These are phyloP conservation scores for Acer saccharum DNA, from an alignment of 345 rosid species.

Conservation along the genomic window DNA sequence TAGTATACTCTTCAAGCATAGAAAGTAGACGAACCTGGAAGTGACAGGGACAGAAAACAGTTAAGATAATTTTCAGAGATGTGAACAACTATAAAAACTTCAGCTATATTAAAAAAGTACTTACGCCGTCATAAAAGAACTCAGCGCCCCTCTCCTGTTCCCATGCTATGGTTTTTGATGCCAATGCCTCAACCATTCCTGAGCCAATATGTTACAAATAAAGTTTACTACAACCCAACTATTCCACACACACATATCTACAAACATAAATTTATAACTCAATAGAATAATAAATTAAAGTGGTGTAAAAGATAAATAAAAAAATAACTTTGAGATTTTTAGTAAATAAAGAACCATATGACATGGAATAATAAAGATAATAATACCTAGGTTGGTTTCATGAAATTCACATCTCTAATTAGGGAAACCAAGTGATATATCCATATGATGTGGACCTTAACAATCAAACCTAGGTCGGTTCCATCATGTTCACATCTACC, in stretches of 20 bases:
- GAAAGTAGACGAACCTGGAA: constrained; percentile 79
- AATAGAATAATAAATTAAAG: neutral
- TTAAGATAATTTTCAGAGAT: constrained; percentile 10
- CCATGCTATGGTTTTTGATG: constrained; percentile 85
- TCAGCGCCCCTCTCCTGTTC: constrained; percentile 79
- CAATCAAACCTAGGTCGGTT: neutral
- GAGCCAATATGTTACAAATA: constrained; percentile 15
- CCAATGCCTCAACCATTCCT: constrained; percentile 90
- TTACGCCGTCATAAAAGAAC: constrained; percentile 92
- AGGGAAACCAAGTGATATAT: neutral
- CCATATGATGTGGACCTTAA: neutral
- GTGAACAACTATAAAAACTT: neutral
- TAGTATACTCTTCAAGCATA: constrained; percentile 85
- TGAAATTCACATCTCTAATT: neutral
- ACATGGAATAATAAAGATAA: neutral
- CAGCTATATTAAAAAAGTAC: constrained; percentile 24
- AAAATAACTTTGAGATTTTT: neutral
- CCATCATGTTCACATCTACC: neutral
- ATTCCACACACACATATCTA: neutral
- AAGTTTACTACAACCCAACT: constrained; percentile 10
- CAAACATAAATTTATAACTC: neutral
- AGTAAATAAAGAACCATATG: neutral
- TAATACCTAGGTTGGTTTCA: neutral
- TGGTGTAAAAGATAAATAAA: neutral
- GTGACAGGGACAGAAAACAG: constrained; percentile 6